Percentiles rank a stretch among this genome's conserved stretches.
Evolutionary conservation across 805 yeast species (phyloP).

Genomic region (Brettanomyces naardenensis): DNA sequence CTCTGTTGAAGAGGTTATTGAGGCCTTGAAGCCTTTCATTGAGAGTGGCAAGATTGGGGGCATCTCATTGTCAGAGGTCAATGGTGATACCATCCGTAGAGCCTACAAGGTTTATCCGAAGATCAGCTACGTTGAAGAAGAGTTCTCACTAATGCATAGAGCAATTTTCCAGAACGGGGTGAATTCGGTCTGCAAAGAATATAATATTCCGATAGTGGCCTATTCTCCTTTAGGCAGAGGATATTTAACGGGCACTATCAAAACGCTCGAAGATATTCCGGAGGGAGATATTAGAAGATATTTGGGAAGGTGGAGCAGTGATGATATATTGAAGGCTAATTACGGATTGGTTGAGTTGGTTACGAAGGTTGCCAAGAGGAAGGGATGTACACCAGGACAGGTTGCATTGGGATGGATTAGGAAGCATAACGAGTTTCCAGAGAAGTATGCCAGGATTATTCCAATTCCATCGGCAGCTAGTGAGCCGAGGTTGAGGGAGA

Average conservation of each 20-base stretch:
- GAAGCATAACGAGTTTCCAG: slow-evolving; percentile 31
- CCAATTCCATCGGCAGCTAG: slow-evolving; percentile 81
- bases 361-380: slow-evolving; percentile 38
- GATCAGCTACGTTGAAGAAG: slow-evolving; percentile 61
- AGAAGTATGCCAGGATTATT: slow-evolving; percentile 42
- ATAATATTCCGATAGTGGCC: slow-evolving; percentile 59
- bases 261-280: slow-evolving; percentile 38
- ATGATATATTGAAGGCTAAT: slow-evolving; percentile 45
- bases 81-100: slow-evolving; percentile 49
- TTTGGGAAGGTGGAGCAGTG: slow-evolving; percentile 53
- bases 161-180: slow-evolving; percentile 59
- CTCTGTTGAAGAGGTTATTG: slow-evolving; percentile 53
- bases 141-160: slow-evolving; percentile 63
- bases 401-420: slow-evolving; percentile 62
- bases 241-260: slow-evolving; percentile 56
- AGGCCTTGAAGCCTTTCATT: slow-evolving; percentile 48
- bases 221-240: slow-evolving; percentile 86
- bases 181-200: slow-evolving; percentile 47
- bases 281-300: slow-evolving; percentile 44
- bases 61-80: slow-evolving; percentile 68
- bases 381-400: slow-evolving; percentile 51
- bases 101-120: slow-evolving; percentile 53
- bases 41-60: slow-evolving; percentile 62
- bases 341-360: slow-evolving; percentile 39
- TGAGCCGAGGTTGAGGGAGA: slow-evolving; percentile 50